Evolutionary conservation across 2,329 filamentous ascomycete species (phyloP), one percentile per base, ranked within the genome.

Genomic region (Tolypocladium tundrense): DNA sequence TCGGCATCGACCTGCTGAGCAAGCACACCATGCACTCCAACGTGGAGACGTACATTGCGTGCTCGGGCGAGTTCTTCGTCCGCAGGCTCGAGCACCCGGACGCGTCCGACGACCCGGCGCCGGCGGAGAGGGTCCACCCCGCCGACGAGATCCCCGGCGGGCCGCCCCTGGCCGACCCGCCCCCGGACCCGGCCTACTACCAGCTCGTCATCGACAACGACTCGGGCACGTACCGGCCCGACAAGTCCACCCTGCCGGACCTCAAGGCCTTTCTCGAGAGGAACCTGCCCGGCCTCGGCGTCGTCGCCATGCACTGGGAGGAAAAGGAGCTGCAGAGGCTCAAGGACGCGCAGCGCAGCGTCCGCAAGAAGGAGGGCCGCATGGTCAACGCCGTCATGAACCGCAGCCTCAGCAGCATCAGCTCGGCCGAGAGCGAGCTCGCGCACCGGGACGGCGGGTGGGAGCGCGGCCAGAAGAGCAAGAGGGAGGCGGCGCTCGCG

Each of bases 1-100:
- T 97, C 60, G 91, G 92, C 56, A 91, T 97, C 66, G 93, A 97
- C 73, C 78, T 97, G 71, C 75, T 97, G 66, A 91, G 87, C 71
- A 97, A 97, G 71, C 93, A 97, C 72, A 96, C 91, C 45, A 96
- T 97, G 91, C 93, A 97, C 75, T 93, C 90, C 63, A 87, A 97
- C 70, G 92, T 96, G 1, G 88, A 86, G 41, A 88, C 90, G 2
- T 96, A 96, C 70, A 90, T 97, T 62, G 93, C 92, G 27, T 97
- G 87, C 69, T 91, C 89, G 1, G 93, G 93, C 48, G 93, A 97
- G 69, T 97, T 97, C 72, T 94, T 97, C 70, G 81, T 97, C 61
- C 84, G 91, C 16, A 82, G 88, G 3, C 78, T 90, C 33, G 72
- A 79, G 56, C 76, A 78, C 16, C 77, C 79, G 0, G 71, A 77